Base-by-base conservation (phyloP, 257 asterid genomes). In the Solanum chiquidenum region DNA sequence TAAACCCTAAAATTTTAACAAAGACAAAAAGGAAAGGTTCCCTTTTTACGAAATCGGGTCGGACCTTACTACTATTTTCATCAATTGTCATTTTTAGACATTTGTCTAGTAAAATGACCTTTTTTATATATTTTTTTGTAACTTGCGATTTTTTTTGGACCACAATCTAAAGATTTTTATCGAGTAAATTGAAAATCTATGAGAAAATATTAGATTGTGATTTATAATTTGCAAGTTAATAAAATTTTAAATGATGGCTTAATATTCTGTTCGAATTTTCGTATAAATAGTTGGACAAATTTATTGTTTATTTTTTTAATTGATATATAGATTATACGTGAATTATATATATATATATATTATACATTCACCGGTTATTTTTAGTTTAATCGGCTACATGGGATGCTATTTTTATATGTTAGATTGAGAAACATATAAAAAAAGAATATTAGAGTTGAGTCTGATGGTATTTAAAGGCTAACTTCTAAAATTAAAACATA, bases 1-100 rank as follows among this genome's bases (percentile, higher is more conserved):
- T 83, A 88, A 88, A 76, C 88, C 89, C 89, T 35, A 34, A 25
- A 73, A 68, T 13, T 35, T 74, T 46, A 80, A 55, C 12, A 25
- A 2, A 9, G 9, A 34, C 11, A 71, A n/a, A n/a, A 38, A 44
- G 9, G 87, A 58, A 71, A 29, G 83, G 49, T 29, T 42, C 35
- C 12, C 4, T 9, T 69, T 58, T 20, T 44, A n/a, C 5, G 80
- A 42, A 86, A 69, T 29, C 66, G 82, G 71, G 83, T 72, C 84
- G 73, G 87, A 73, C 42, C 25, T 7, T 31, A 58, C 29, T 21
- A 7, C 68, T 21, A 60, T 29, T 27, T 68, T 68, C 0, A 20
- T 9, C 37, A 68, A 13, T 68, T 68, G 23, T 31, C 37, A 31
- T 27, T 68, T 27, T 29, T 16, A 21, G 77, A 29, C 23, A 29